Evolutionary conservation across 2,329 filamentous ascomycete species (phyloP).

Genomic region (Exophiala calicioides): DNA sequence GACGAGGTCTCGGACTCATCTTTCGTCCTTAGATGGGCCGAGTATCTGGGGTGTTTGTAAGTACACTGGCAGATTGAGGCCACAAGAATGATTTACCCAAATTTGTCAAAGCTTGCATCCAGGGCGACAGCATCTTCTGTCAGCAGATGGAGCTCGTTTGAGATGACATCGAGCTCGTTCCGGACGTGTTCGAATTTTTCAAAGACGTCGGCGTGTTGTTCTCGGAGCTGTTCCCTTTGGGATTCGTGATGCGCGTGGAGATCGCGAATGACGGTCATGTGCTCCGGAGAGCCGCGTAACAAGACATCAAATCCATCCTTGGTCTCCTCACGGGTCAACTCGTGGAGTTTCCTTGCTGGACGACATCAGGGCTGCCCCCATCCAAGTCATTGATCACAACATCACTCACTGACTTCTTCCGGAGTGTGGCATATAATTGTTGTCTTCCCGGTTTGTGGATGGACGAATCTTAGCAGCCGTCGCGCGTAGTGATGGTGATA

Average conservation of each 20-base stretch:
- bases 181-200: slow-evolving; percentile 60
- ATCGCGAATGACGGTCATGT: slow-evolving; percentile 46
- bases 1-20: slow-evolving; percentile 34
- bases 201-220: slow-evolving; percentile 53
- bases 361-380: background rate
- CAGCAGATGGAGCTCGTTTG: slow-evolving; percentile 55
- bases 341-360: slow-evolving; percentile 13
- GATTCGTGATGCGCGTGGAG: slow-evolving; percentile 57
- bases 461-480: slow-evolving; percentile 52
- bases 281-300: slow-evolving; percentile 22
- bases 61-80: no score
- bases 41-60: slow-evolving; percentile 67
- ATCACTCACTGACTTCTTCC: slow-evolving; percentile 46
- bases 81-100: no score
- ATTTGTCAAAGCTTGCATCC: slow-evolving; percentile 62
- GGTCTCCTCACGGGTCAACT: slow-evolving; percentile 13
- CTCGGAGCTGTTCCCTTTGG: slow-evolving; percentile 49
- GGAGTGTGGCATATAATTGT: slow-evolving; percentile 59
- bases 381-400: slow-evolving; percentile 38
- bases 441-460: slow-evolving; percentile 55
- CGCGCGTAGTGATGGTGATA: slow-evolving; percentile 38
- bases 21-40: slow-evolving; percentile 57
- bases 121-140: slow-evolving; percentile 57
- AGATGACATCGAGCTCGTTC: slow-evolving; percentile 55
- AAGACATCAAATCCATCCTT: slow-evolving; percentile 20